A percentile compares a stretch with the other conserved stretches of the same genome.
Conservation (phyloP, 1,284 basidiomycete species). For the Leccinum griseonigrum region DNA sequence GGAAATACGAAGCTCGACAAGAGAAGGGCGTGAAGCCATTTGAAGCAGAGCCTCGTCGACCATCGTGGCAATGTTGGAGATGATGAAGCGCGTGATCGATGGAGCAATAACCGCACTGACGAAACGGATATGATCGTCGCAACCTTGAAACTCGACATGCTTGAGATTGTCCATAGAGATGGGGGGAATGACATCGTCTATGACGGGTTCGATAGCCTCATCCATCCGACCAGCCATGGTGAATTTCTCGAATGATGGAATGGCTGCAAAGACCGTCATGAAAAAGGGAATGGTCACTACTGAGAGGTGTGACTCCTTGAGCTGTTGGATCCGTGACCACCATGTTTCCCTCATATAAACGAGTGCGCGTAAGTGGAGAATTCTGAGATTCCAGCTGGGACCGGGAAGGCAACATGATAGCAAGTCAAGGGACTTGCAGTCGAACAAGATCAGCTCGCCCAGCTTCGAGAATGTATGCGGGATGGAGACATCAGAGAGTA, state of each 20-base stretch:
- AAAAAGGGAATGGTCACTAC: slow-evolving; percentile 7
- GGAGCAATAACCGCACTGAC: slow-evolving; percentile 19
- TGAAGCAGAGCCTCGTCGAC: slow-evolving; percentile 16
- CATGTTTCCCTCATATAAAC: slow-evolving; percentile 12
- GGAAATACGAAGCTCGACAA: slow-evolving; percentile 22
- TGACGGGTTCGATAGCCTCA: neutral
- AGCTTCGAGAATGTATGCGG: slow-evolving; percentile 34
- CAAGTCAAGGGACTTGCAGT: neutral
- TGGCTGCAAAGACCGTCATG: slow-evolving; percentile 12
- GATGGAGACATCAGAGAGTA: slow-evolving; percentile 30
- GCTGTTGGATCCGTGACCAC: slow-evolving; percentile 20
- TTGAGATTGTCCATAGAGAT: slow-evolving; percentile 20
- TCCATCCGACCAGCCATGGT: slow-evolving; percentile 3
- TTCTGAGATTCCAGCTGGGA: slow-evolving; percentile 25
- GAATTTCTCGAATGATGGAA: slow-evolving; percentile 26
- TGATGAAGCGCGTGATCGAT: slow-evolving; percentile 18
- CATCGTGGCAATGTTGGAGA: neutral
- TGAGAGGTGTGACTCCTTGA: slow-evolving; percentile 22
- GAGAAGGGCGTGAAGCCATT: slow-evolving; percentile 17
- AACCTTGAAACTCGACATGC: slow-evolving; percentile 11
- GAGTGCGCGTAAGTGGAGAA: slow-evolving; percentile 16
- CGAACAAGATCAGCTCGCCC: slow-evolving; percentile 29
- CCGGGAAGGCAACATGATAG: slow-evolving; percentile 24
- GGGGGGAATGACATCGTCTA: neutral
- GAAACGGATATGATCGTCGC: neutral